A percentile compares a stretch with the other conserved stretches of the same genome.
Evolutionary conservation across 805 yeast genomes (phyloP).

Genomic region (Candida morakotiae): DNA sequence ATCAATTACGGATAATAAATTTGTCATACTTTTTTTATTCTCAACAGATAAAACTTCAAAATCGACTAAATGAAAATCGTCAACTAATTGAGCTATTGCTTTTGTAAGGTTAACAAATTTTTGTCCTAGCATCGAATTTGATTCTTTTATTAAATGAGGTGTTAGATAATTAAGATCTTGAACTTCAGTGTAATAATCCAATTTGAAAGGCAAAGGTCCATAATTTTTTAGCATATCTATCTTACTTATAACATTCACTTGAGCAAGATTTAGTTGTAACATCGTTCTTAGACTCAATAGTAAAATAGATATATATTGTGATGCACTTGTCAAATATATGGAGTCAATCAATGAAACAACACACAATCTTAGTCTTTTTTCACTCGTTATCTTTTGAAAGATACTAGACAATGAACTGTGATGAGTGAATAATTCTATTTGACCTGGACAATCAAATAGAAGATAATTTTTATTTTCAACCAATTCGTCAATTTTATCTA

Average conservation of each 20-base stretch:
- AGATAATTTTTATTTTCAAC: slow-evolving; percentile 58
- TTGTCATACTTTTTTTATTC: slow-evolving; percentile 88
- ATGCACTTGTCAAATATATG: slow-evolving; percentile 75
- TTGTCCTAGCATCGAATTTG: slow-evolving; percentile 58
- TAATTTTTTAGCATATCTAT: slow-evolving; percentile 76
- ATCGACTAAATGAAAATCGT: slow-evolving; percentile 81
- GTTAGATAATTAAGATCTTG: slow-evolving; percentile 71
- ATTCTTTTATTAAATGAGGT: slow-evolving; percentile 70
- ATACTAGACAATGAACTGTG: slow-evolving; percentile 70
- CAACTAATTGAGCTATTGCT: slow-evolving; percentile 75
- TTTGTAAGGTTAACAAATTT: slow-evolving; percentile 67
- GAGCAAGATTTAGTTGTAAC: slow-evolving; percentile 92
- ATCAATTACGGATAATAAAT: slow-evolving; percentile 71
- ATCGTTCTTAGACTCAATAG: slow-evolving; percentile 81
- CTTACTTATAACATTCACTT: slow-evolving; percentile 86
- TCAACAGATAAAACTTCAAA: slow-evolving; percentile 90
- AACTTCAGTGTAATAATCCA: slow-evolving; percentile 89
- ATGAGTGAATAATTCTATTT: slow-evolving; percentile 91
- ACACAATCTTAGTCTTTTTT: slow-evolving; percentile 66
- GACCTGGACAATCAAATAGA: slow-evolving; percentile 96
- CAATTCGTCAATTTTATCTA: slow-evolving; percentile 68
- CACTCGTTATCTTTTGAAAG: slow-evolving; percentile 53
- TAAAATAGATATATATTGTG: slow-evolving; percentile 81
- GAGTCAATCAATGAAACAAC: slow-evolving; percentile 88
- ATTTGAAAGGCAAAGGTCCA: slow-evolving; percentile 75